phyloP scores from a whole-genome alignment of 1,139 yeast species.

The Diutina rugosa region DNA sequence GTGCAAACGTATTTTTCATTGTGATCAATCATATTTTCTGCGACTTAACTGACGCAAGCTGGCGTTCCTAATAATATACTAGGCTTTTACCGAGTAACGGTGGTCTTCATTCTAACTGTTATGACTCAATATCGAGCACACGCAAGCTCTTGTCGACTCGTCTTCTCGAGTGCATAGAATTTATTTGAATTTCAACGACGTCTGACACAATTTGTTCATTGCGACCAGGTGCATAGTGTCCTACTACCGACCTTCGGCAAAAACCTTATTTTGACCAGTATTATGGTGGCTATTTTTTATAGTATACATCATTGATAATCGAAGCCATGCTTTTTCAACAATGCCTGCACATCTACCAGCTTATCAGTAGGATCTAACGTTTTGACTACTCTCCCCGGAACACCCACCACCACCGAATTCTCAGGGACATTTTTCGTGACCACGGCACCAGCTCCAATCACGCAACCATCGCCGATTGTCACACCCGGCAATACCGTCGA shows the following conservation, averaged over 20 bases:
- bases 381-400: constrained; percentile 41
- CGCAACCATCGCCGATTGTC: constrained; percentile 48
- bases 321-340: neutral
- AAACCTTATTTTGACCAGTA: neutral
- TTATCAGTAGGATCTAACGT: neutral
- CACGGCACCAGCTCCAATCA: constrained; percentile 57
- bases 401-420: constrained; percentile 42
- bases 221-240: neutral
- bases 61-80: neutral
- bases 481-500: constrained; percentile 51
- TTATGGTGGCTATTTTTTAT: neutral
- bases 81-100: neutral
- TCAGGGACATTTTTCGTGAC: constrained; percentile 45
- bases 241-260: neutral
- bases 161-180: too few species aligned
- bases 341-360: neutral
- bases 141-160: too few species aligned
- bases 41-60: neutral
- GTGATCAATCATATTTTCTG: neutral
- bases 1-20: neutral
- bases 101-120: too few species aligned
- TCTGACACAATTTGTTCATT: too few species aligned
- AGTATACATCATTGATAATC: neutral
- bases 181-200: too few species aligned
- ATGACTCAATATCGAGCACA: too few species aligned